Percentiles rank a stretch among this genome's conserved stretches.
phyloP scores from a whole-genome alignment of 495 filamentous ascomycete genomes.

The Cercophora newfieldiana region DNA sequence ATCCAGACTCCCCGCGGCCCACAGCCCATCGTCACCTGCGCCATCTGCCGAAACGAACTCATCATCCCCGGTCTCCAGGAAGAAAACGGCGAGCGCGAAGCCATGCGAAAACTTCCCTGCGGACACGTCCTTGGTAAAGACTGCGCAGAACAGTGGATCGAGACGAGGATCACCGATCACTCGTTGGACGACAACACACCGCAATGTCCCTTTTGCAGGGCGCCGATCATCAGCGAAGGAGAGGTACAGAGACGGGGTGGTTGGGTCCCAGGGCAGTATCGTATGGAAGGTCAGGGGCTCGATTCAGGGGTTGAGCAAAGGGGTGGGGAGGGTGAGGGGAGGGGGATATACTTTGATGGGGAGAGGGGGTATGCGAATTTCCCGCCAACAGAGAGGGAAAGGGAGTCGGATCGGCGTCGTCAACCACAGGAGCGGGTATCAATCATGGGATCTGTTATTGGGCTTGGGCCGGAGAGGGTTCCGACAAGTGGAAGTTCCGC shows the following conservation, averaged over 20 bases:
- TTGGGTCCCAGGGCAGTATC: not conserved
- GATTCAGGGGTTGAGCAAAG: too few species aligned
- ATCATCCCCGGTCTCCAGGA: conserved; percentile 2
- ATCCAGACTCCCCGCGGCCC: not conserved
- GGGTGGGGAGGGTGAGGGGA: too few species aligned
- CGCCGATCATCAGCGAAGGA: not conserved
- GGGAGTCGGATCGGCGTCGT: too few species aligned
- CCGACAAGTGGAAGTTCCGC: too few species aligned
- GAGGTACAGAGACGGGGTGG: not conserved
- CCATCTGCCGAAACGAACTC: conserved; percentile 1
- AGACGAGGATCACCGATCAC: not conserved
- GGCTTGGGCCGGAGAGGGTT: too few species aligned
- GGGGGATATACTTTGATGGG: too few species aligned
- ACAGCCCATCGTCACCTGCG: not conserved
- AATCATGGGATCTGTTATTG: too few species aligned
- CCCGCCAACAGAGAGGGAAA: too few species aligned
- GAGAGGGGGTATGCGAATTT: too few species aligned
- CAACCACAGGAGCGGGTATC: too few species aligned
- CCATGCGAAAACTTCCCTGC: not conserved
- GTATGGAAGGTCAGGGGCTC: too few species aligned
- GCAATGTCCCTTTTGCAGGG: not conserved
- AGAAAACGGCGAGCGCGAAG: not conserved
- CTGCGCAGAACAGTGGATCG: not conserved
- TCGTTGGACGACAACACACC: not conserved
- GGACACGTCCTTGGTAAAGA: not conserved